Evolutionary conservation across 495 filamentous ascomycete species (phyloP).

Genomic region (Penicillium antarcticum): DNA sequence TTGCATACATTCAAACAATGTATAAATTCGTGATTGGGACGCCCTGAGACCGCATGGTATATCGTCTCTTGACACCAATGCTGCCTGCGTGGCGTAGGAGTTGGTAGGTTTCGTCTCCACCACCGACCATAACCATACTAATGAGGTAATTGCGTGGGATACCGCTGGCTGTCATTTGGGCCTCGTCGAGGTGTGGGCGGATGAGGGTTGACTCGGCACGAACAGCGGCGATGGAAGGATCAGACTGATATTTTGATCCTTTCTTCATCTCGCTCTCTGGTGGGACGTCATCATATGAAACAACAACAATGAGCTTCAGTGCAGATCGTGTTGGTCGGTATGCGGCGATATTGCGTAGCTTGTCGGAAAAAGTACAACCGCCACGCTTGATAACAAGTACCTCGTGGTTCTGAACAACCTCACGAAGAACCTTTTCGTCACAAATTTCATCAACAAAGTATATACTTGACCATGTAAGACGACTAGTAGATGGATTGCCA

Average conservation of each 20-base stretch:
- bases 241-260: background rate
- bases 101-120: constrained; percentile 65
- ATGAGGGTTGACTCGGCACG: constrained; percentile 45
- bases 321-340: constrained; percentile 56
- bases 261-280: background rate
- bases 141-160: constrained; percentile 70
- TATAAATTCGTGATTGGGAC: constrained; percentile 75
- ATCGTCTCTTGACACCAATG: constrained; percentile 73
- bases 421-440: constrained; percentile 54
- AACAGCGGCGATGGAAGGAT: constrained; percentile 36
- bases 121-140: constrained; percentile 80
- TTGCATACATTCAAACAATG: constrained; percentile 49
- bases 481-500: constrained; percentile 37
- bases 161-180: constrained; percentile 68
- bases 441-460: constrained; percentile 73
- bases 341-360: constrained; percentile 78
- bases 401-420: constrained; percentile 63
- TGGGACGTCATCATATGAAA: constrained; percentile 57
- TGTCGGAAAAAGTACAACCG: constrained; percentile 78
- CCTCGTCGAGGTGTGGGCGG: constrained; percentile 74
- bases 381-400: constrained; percentile 82
- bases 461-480: constrained; percentile 63
- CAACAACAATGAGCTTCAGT: constrained; percentile 78
- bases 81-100: constrained; percentile 56
- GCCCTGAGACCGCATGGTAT: constrained; percentile 78